Percentiles rank a stretch among this genome's conserved stretches.
Evolutionary conservation across 106 monocot genomes (phyloP).

Genomic region (Platanthera zijinensis): DNA sequence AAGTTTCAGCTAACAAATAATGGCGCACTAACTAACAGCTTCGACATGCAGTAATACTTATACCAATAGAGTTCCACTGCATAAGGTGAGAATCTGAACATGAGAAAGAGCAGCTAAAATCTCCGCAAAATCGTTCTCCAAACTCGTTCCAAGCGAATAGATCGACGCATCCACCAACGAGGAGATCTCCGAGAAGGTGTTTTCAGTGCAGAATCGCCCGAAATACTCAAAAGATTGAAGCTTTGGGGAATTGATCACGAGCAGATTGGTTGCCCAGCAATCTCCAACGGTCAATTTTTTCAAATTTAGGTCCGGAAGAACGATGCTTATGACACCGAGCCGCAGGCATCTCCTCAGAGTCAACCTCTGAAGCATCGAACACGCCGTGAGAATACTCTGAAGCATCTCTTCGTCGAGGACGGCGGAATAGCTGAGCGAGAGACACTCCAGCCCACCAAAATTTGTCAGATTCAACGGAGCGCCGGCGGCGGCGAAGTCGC

Average conservation of each 20-base stretch:
- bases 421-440: slow-evolving; percentile 5
- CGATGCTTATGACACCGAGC: slow-evolving; percentile 3
- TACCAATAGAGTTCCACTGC: slow-evolving; percentile 19
- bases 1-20: neutral
- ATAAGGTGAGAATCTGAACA: slow-evolving; percentile 38
- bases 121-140: slow-evolving; percentile 15
- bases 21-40: neutral
- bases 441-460: slow-evolving; percentile 5
- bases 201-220: slow-evolving; percentile 1
- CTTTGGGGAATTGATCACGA: slow-evolving; percentile 16
- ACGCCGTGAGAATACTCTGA: neutral
- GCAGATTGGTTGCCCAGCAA: neutral
- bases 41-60: too few relatives aligned
- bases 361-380: slow-evolving; percentile 9
- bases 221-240: slow-evolving; percentile 15
- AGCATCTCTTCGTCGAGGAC: slow-evolving; percentile 4
- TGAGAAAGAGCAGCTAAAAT: slow-evolving; percentile 26
- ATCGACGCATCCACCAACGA: slow-evolving; percentile 31
- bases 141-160: slow-evolving; percentile 3
- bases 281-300: slow-evolving; percentile 13
- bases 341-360: slow-evolving; percentile 5
- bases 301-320: neutral
- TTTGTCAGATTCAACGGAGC: slow-evolving; percentile 1
- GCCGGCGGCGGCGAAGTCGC: neutral
- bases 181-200: slow-evolving; percentile 16